Conservation (phyloP, 352 stramenopile species). For the Thalassiosira ordinaria region DNA sequence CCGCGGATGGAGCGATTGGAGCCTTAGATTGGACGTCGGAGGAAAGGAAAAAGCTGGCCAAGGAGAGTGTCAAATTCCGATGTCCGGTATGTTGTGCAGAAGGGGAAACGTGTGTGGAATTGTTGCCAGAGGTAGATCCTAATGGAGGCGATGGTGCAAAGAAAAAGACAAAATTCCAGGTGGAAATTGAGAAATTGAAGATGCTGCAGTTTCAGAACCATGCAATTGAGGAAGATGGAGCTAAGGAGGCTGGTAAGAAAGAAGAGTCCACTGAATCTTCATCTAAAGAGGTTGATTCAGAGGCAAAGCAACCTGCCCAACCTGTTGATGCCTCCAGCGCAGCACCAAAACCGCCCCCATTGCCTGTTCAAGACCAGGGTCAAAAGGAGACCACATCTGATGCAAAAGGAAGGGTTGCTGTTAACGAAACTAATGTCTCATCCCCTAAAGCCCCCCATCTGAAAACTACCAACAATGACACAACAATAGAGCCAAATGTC, state of each 20-base stretch:
- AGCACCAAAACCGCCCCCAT: neutral
- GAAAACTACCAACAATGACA: neutral
- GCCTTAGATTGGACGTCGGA: conserved; percentile 77
- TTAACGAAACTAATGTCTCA: neutral
- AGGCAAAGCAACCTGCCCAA: neutral
- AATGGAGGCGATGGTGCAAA: conserved; percentile 25
- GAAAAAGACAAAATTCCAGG: conserved; percentile 59
- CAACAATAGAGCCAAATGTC: neutral
- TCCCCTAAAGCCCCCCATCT: neutral
- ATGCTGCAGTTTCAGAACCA: conserved; percentile 62
- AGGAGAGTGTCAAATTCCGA: conserved; percentile 62
- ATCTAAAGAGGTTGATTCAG: neutral
- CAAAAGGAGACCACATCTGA: too few species aligned
- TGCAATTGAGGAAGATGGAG: conserved; percentile 24
- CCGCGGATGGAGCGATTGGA: conserved; percentile 86
- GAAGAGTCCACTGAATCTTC: neutral
- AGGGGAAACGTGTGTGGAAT: conserved; percentile 51
- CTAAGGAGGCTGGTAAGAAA: conserved; percentile 1
- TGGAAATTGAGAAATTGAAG: conserved; percentile 79
- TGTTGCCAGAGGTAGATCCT: conserved; percentile 62
- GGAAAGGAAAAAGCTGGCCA: conserved; percentile 74
- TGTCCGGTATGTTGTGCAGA: conserved; percentile 60
- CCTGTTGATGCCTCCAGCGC: neutral
- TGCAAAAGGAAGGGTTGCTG: neutral
- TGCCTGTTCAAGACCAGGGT: neutral